Base-by-base conservation (phyloP, 2,329 filamentous ascomycete species). In the Colletotrichum melonis region DNA sequence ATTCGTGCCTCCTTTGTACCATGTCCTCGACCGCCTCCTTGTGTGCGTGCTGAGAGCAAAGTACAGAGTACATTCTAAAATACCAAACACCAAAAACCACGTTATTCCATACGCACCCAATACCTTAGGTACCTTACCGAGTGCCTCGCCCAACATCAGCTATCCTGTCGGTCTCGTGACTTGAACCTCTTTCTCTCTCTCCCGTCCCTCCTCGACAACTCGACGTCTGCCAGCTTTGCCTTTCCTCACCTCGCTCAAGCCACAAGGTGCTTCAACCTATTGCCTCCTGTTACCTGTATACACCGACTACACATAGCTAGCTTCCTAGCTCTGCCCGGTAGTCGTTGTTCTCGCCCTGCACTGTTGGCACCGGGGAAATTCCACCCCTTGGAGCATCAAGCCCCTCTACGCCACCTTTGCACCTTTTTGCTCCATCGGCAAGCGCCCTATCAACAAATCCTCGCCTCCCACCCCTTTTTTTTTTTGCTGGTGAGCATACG, bases 141-240 rank as follows among this genome's bases (percentile, higher is more conserved):
- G 38, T 42, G 16, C 38, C 38, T 42, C 38, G 16, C 16, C 7
- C 38, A 62, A n/a, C 16, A 30, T 26, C n/a, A 28, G 16, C 65
- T 24, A 59, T 24, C 58, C 42, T 24, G 24, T 54, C 65, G 65
- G 69, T 72, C 69, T 72, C 69, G 69, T 72, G 69, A 72, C 69
- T 57, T 69, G 42, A 30, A 55, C 59, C 52, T 69, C 63, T 38
- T 24, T 26, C 59, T 38, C 30, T 26, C 59, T 58, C 32, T 35
- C 32, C 30, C 30, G 2, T 32, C 30, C 30, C 14, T 30, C n/a
- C 57, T 60, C 57, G n/a, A 60, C 32, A 60, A 22, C 19, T 60
- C 35, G 38, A 24, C 57, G 22, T 30, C 14, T 32, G 8, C 26
- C 49, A 49, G 42, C 26, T 64, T 22, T 24, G 16, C 22, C 12